Evolutionary conservation across 2,329 filamentous ascomycete species (phyloP), one percentile per base, ranked within the genome.

Genomic region (Phyllosticta ampelicida): DNA sequence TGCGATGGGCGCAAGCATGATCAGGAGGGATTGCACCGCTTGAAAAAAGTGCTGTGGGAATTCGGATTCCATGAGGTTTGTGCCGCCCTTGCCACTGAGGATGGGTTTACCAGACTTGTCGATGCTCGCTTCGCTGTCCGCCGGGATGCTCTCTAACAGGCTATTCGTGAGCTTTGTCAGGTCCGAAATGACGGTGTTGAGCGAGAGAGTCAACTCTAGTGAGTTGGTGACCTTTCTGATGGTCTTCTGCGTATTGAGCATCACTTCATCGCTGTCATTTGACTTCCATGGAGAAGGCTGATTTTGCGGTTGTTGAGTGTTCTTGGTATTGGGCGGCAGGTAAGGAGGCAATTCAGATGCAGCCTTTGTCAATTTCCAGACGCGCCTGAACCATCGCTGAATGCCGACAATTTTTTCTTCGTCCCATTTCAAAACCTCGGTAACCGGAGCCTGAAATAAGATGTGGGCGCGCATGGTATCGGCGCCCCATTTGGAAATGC

Each of bases 381-480:
- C 68, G 19, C 87, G 80, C 3, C 78, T 77, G 16, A 95, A 78
- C 90, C 90, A 96, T 55, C 90, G 82, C 54, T 87, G 86, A 18
- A 95, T 81, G 2, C 90, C 90, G 0, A 84, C 76, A 54, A 96
- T 92, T 70, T 90, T 92, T 48, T 80, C 76, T 66, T 89, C 88
- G 56, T 95, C 89, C 90, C 90, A 96, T 69, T 94, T 88, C 1
- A 96, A 79, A 1, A 94, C 82, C 59, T 95, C 90, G 49, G 79
- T 84, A 13, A 95, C 87, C 0, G 90, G 89, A 0, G 90, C 90
- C 65, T 91, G 87, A 75, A 96, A 95, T 6, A 96, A 79, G 68
- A 96, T 88, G 68, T 96, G 90, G 3, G 89, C 89, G 58, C 90
- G 79, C 1, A 88, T 90, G 5, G 88, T 85, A 70, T 96, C 90